Percentiles rank a stretch among this genome's conserved stretches.
phyloP scores from a whole-genome alignment of 179 eudicot genomes.

The Gypsophila paniculata region DNA sequence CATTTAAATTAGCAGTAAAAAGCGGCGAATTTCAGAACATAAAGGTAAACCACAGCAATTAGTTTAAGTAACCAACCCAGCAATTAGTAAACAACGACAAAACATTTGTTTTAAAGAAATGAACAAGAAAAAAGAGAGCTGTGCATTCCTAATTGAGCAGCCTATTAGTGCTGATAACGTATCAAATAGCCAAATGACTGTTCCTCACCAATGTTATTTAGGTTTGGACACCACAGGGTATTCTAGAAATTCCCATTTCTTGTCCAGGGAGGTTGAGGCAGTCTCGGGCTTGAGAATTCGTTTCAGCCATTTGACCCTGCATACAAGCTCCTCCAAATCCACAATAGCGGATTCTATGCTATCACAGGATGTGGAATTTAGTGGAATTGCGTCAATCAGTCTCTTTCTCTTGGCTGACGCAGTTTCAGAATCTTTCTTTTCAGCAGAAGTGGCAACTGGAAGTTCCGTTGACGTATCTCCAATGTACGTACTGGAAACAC shows the following conservation, averaged over 20 bases:
- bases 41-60: neutral
- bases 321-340: slow-evolving; percentile 68
- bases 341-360: slow-evolving; percentile 44
- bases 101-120: neutral
- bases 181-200: neutral
- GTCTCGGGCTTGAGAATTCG: slow-evolving; percentile 40
- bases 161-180: neutral
- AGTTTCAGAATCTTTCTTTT: slow-evolving; percentile 23
- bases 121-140: too few species aligned
- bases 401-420: slow-evolving; percentile 32
- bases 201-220: slow-evolving; percentile 29
- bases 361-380: slow-evolving; percentile 43
- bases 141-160: neutral
- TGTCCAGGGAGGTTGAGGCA: slow-evolving; percentile 28
- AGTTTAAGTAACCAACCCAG: too few species aligned
- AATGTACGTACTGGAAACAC: slow-evolving; percentile 36
- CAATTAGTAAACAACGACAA: neutral
- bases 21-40: neutral
- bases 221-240: slow-evolving; percentile 32
- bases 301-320: slow-evolving; percentile 62
- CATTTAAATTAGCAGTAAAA: neutral
- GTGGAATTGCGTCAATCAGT: slow-evolving; percentile 26
- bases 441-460: slow-evolving; percentile 20
- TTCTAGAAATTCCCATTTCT: slow-evolving; percentile 57
- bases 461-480: slow-evolving; percentile 35